These are phyloP conservation scores for Aureobasidium lini DNA, from an alignment of 2,329 filamentous ascomycete genomes.

Conservation along the genomic window DNA sequence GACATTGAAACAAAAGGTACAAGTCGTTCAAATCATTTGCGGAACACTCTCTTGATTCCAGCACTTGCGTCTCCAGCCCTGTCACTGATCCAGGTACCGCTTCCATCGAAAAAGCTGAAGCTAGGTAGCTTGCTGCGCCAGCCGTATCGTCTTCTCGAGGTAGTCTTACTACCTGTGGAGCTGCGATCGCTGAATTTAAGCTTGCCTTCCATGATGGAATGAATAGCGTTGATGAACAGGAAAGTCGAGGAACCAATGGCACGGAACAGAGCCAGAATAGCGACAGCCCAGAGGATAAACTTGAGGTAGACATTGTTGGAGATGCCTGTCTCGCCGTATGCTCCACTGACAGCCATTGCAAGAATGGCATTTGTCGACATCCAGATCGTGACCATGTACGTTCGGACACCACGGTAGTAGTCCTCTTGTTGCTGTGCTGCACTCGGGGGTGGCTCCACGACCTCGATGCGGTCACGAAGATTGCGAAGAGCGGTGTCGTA, in stretches of 20 bases:
- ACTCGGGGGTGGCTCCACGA: slow-evolving; percentile 52
- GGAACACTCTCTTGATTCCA: slow-evolving; percentile 23
- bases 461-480: slow-evolving; percentile 84
- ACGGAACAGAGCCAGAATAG: slow-evolving; percentile 76
- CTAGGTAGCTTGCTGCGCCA: slow-evolving; percentile 9
- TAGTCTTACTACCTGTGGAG: slow-evolving; percentile 4
- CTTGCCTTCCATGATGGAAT: slow-evolving; percentile 79
- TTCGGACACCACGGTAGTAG: slow-evolving; percentile 94
- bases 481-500: slow-evolving; percentile 97
- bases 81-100: slow-evolving; percentile 5
- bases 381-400: slow-evolving; percentile 96
- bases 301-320: slow-evolving; percentile 82
- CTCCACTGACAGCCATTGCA: slow-evolving; percentile 86
- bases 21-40: slow-evolving; percentile 5
- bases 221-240: slow-evolving; percentile 73
- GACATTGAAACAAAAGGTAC: background rate
- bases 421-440: slow-evolving; percentile 91
- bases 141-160: slow-evolving; percentile 10
- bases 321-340: slow-evolving; percentile 65
- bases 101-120: background rate
- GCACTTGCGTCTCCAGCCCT: slow-evolving; percentile 26
- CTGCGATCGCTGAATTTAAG: slow-evolving; percentile 47
- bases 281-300: slow-evolving; percentile 90
- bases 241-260: slow-evolving; percentile 76
- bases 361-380: slow-evolving; percentile 87